These are phyloP conservation scores for Colletotrichum scovillei DNA, from an alignment of 2,329 filamentous ascomycete species.

Conservation along the genomic window DNA sequence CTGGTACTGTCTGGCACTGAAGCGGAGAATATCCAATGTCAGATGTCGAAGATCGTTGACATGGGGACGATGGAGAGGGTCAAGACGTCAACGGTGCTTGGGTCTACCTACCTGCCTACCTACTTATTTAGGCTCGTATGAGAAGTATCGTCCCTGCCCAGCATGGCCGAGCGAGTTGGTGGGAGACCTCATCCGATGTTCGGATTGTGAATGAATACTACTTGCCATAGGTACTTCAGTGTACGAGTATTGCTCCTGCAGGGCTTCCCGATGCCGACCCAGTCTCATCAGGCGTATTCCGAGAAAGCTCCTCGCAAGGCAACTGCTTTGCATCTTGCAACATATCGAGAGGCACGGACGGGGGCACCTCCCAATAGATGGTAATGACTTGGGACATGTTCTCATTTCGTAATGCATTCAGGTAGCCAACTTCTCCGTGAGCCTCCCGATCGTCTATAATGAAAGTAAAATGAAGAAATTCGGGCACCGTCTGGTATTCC, in stretches of 20 bases:
- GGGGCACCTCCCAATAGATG: neutral
- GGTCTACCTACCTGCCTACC: neutral
- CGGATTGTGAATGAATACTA: neutral
- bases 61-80: neutral
- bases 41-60: neutral
- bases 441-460: constrained; percentile 30
- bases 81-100: neutral
- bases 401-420: constrained; percentile 36
- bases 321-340: neutral
- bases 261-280: neutral
- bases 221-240: neutral
- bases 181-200: neutral
- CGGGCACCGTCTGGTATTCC: constrained; percentile 35
- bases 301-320: neutral
- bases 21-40: neutral
- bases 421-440: constrained; percentile 15
- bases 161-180: neutral
- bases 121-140: neutral
- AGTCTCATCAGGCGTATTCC: neutral
- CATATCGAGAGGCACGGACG: neutral
- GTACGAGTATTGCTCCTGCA: neutral
- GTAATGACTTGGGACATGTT: constrained; percentile 15
- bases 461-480: constrained; percentile 28
- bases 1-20: neutral
- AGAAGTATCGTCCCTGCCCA: neutral